Percentiles rank a stretch among this genome's conserved stretches.
phyloP scores from a whole-genome alignment of 306 rosid species.

The Chamaecrista fasciculata region DNA sequence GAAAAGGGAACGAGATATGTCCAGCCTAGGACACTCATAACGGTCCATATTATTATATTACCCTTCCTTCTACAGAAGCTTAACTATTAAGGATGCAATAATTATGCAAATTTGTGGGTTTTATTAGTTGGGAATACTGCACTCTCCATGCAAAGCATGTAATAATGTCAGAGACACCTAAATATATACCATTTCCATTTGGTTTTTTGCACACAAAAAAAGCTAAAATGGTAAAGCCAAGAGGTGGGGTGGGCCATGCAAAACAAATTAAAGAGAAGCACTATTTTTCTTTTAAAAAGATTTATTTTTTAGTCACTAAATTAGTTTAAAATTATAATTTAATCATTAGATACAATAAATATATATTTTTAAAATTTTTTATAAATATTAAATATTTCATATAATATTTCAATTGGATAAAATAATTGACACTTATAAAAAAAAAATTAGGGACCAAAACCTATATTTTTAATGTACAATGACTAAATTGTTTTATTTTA shows the following conservation, averaged over 20 bases:
- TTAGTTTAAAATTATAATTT: too few species aligned
- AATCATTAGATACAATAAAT: too few species aligned
- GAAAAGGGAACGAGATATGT: slow-evolving; percentile 40
- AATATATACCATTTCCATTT: slow-evolving; percentile 5
- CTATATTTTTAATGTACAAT: too few species aligned
- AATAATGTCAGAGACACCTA: too few species aligned
- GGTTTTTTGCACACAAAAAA: slow-evolving; percentile 6
- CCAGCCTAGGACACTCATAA: slow-evolving; percentile 60
- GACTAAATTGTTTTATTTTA: too few species aligned
- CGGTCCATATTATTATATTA: slow-evolving; percentile 30
- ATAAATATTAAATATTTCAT: too few species aligned
- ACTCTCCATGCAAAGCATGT: slow-evolving; percentile 27
- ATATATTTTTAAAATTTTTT: too few species aligned
- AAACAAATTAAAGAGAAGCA: slow-evolving; percentile 9
- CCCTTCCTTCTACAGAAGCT: too few species aligned
- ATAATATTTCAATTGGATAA: too few species aligned
- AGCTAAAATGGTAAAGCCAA: slow-evolving; percentile 8
- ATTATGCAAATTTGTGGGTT: slow-evolving; percentile 32
- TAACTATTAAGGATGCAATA: slow-evolving; percentile 57
- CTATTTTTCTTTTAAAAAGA: slow-evolving; percentile 30
- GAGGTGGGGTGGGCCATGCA: slow-evolving; percentile 10
- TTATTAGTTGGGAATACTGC: slow-evolving; percentile 23
- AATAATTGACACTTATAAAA: too few species aligned
- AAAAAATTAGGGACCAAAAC: too few species aligned
- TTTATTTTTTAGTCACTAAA: too few species aligned